These are phyloP conservation scores for Chytriomyces hyalinus DNA, from an alignment of 192 early-diverging fungal genomes.

Conservation along the genomic window DNA sequence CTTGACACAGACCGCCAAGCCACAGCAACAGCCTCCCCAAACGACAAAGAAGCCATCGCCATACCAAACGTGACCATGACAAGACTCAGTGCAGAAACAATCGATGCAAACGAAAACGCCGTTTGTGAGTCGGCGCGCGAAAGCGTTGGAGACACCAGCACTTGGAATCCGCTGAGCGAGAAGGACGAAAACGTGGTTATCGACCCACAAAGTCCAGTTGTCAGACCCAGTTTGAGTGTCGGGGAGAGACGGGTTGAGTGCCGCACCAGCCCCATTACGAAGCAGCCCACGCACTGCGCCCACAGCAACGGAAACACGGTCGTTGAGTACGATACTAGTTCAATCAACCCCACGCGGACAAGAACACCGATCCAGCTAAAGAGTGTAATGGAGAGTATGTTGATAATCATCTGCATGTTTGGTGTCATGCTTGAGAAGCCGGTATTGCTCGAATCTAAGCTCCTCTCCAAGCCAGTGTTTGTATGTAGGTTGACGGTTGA, in stretches of 20 bases:
- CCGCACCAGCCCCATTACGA: conserved; percentile 11
- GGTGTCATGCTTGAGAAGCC: no score
- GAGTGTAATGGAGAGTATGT: neutral
- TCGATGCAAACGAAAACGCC: neutral
- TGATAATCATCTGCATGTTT: no score
- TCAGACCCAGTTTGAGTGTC: conserved; percentile 14
- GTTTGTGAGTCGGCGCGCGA: neutral
- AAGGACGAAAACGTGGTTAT: conserved; percentile 30
- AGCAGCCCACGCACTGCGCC: conserved; percentile 28
- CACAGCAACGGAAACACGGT: conserved; percentile 12
- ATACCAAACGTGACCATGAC: conserved; percentile 22
- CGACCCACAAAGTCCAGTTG: conserved; percentile 30
- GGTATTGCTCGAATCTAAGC: no score
- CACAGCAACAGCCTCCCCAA: neutral
- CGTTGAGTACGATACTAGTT: neutral
- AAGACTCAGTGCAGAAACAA: neutral
- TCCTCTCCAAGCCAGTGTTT: no score
- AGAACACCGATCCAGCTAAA: conserved; percentile 27
- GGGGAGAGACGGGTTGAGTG: neutral
- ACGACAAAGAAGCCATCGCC: conserved; percentile 6
- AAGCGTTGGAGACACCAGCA: neutral
- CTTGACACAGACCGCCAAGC: neutral
- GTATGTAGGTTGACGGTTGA: no score
- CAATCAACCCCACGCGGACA: conserved; percentile 11
- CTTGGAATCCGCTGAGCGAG: neutral